A percentile compares a stretch with the other conserved stretches of the same genome.
Conservation (phyloP, 164 flowering plant genomes). For the Vitis labrusca region DNA sequence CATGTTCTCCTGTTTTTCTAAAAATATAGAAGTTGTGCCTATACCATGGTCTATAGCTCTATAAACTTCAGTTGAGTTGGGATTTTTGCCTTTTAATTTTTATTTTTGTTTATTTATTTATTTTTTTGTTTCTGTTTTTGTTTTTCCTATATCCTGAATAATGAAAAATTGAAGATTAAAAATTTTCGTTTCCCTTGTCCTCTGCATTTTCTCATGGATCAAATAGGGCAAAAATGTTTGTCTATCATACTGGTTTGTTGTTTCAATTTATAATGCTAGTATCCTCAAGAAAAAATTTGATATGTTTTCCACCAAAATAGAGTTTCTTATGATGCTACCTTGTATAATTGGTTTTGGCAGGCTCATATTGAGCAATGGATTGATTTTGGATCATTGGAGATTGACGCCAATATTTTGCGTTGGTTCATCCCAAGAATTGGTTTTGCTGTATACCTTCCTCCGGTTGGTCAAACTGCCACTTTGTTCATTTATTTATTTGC, state of each 20-base stretch:
- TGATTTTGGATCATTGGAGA: conserved; percentile 72
- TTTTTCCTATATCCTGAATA: too few species aligned
- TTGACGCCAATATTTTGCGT: conserved; percentile 44
- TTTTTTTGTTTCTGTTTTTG: too few species aligned
- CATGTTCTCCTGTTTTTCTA: too few species aligned
- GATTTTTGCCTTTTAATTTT: too few species aligned
- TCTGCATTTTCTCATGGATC: too few species aligned
- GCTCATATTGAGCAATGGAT: conserved; percentile 82
- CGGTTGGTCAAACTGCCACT: conserved; percentile 30
- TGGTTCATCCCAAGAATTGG: conserved; percentile 70
- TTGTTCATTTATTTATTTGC: background rate
- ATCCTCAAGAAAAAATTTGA: background rate
- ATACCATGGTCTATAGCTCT: background rate
- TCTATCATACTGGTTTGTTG: too few species aligned
- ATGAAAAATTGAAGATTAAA: too few species aligned
- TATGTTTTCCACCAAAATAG: background rate
- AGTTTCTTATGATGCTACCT: background rate
- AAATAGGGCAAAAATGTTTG: too few species aligned
- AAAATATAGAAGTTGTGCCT: too few species aligned
- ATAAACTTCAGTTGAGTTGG: background rate
- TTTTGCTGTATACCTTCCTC: conserved; percentile 36
- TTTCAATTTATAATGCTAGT: too few species aligned
- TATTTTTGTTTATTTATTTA: too few species aligned
- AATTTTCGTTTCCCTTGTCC: too few species aligned
- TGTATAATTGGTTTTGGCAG: conserved; percentile 28